Evolutionary conservation across 202 grass and related monocot species (phyloP), one percentile per base, ranked within the genome.

Genomic region (Saccharum hybrid): DNA sequence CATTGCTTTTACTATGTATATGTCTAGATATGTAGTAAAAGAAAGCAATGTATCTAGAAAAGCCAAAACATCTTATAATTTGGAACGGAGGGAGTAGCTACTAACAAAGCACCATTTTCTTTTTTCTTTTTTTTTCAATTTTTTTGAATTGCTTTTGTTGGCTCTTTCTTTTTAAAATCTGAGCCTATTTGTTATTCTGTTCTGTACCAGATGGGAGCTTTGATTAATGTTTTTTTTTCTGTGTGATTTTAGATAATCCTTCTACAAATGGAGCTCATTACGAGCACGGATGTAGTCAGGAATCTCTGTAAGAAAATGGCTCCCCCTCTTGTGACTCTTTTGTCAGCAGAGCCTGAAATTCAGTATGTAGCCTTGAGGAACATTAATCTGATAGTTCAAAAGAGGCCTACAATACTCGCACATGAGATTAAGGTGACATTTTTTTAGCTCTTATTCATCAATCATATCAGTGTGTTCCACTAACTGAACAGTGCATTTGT

Each of bases 221-320:
- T 77, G 82, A 9, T 3, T 80, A 26, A 80, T 60, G 10, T 22
- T 66, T 0, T 15, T 28, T 41, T 64, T 12, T 77, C 19, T 84
- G 74, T 65, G 28, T 56, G 0, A 79, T 57, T 86, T 71, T 77
- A 99, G 96, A 99, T 99, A 91, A 99, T 99, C 57, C 93, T 96
- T 90, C 72, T 93, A 82, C 96, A 99, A 87, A 99, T 99, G 96
- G 96, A 96, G 91, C 91, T 99, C 66, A 99, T 99, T 86, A 94
- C 88, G 71, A 94, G 93, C 86, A 92, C 93, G 4, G 96, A 99
- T 91, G 88, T 99, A 75, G 88, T 99, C 72, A 88, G 96, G 77
- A 99, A 96, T 82, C 96, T 99, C 80, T 99, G 93, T 79, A 99
- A 99, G 82, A 99, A 99, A 89, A 99, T 99, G 96, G 96, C 96